These are phyloP conservation scores for Gorgonomyces haynaldii DNA, from an alignment of 192 early-diverging fungal genomes.

Conservation along the genomic window DNA sequence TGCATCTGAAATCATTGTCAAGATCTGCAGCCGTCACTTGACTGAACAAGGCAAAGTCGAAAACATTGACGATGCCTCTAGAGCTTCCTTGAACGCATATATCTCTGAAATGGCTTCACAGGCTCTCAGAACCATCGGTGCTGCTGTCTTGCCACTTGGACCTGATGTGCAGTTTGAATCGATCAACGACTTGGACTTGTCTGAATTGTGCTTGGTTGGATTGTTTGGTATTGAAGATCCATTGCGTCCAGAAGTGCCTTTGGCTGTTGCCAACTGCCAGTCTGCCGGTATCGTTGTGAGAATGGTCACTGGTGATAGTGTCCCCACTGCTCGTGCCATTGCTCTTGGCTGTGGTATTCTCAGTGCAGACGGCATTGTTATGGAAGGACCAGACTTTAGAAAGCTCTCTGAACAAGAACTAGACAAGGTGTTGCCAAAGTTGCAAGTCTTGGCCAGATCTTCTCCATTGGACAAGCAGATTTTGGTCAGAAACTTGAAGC, in stretches of 20 bases:
- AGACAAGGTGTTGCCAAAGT: slow-evolving; percentile 76
- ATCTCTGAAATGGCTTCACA: slow-evolving; percentile 63
- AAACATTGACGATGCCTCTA: neutral
- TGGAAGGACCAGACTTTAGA: slow-evolving; percentile 93
- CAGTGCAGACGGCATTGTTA: slow-evolving; percentile 73
- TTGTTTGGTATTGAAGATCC: slow-evolving; percentile 97
- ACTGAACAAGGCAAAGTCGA: neutral
- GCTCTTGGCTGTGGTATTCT: slow-evolving; percentile 89
- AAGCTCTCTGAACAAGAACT: slow-evolving; percentile 68
- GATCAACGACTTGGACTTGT: slow-evolving; percentile 27
- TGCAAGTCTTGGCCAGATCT: slow-evolving; percentile 89
- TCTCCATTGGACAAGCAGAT: slow-evolving; percentile 95
- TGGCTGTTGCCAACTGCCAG: slow-evolving; percentile 76
- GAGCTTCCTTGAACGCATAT: slow-evolving; percentile 17
- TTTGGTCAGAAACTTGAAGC: slow-evolving; percentile 76
- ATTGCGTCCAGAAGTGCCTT: slow-evolving; percentile 84
- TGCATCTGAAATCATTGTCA: slow-evolving; percentile 74
- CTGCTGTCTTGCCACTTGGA: slow-evolving; percentile 47
- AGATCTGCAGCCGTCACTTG: slow-evolving; percentile 33
- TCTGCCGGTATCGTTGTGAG: slow-evolving; percentile 89
- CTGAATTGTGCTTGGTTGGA: slow-evolving; percentile 64
- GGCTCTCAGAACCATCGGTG: slow-evolving; percentile 80
- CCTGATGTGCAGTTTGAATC: neutral
- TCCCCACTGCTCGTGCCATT: slow-evolving; percentile 86
- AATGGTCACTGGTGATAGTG: slow-evolving; percentile 99